A percentile compares a stretch with the other conserved stretches of the same genome.
These are phyloP conservation scores for Aureobasidium zeae DNA, from an alignment of 2,329 filamentous ascomycete species.

Conservation along the genomic window DNA sequence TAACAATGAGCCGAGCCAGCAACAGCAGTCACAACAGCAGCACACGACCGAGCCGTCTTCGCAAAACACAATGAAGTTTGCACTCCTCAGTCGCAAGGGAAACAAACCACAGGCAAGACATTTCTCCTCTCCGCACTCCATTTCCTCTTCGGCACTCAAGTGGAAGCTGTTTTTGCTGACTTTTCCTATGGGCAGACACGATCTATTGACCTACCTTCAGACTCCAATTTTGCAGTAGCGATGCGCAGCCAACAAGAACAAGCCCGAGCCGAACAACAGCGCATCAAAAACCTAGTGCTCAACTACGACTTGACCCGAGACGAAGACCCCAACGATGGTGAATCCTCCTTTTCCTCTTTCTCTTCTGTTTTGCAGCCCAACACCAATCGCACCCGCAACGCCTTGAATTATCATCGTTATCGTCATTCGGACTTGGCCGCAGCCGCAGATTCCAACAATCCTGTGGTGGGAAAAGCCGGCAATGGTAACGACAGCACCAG, in stretches of 20 bases:
- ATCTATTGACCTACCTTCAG: slow-evolving; percentile 78
- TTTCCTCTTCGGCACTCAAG: too few relatives aligned
- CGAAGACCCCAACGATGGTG: slow-evolving; percentile 68
- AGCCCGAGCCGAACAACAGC: slow-evolving; percentile 90
- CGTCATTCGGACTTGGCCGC: too few relatives aligned
- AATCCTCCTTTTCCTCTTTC: slow-evolving; percentile 32
- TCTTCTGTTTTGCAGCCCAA: slow-evolving; percentile 36
- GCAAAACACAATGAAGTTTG: slow-evolving; percentile 90
- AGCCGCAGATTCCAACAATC: slow-evolving; percentile 28
- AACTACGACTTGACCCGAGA: slow-evolving; percentile 89
- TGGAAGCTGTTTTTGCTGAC: slow-evolving; percentile 12
- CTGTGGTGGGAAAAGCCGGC: slow-evolving; percentile 10
- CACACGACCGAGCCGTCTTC: slow-evolving; percentile 27
- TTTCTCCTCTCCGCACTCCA: not conserved
- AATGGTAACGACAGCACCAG: not conserved
- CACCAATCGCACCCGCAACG: slow-evolving; percentile 41
- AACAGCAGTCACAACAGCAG: too few relatives aligned
- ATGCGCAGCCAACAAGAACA: slow-evolving; percentile 95
- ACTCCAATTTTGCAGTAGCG: slow-evolving; percentile 89
- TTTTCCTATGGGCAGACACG: slow-evolving; percentile 65
- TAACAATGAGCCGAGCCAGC: slow-evolving; percentile 35
- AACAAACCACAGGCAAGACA: slow-evolving; percentile 76
- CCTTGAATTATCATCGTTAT: too few relatives aligned
- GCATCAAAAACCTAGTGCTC: slow-evolving; percentile 94
- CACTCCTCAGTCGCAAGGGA: slow-evolving; percentile 86